A percentile compares a stretch with the other conserved stretches of the same genome.
phyloP scores from a whole-genome alignment of 495 filamentous ascomycete genomes.

The Jackrogersella minutella region DNA sequence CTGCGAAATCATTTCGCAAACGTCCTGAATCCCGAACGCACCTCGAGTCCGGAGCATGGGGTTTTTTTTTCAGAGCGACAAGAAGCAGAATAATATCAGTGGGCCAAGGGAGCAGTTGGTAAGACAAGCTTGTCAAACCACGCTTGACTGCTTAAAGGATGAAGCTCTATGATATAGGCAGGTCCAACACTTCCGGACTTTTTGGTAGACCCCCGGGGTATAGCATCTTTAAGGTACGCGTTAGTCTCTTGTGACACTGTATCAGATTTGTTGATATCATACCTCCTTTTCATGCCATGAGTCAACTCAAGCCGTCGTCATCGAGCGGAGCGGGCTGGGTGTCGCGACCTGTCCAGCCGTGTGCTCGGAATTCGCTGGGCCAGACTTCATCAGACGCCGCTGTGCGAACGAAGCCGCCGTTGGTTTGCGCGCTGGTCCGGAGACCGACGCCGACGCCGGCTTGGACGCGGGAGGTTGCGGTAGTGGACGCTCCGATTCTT shows the following conservation, averaged over 20 bases:
- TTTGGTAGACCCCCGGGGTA: constrained; percentile 32
- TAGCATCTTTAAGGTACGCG: constrained; percentile 25
- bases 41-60: background rate
- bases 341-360: constrained; percentile 53
- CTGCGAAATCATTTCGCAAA: constrained; percentile 19
- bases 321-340: constrained; percentile 67
- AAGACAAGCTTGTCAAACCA: constrained; percentile 1
- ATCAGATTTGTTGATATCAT: constrained; percentile 1
- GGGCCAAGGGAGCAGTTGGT: constrained; percentile 18
- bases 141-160: constrained; percentile 26
- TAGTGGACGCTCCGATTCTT: constrained; percentile 47
- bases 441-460: constrained; percentile 48
- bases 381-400: constrained; percentile 46
- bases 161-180: constrained; percentile 37
- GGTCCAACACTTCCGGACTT: constrained; percentile 24
- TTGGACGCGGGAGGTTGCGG: constrained; percentile 50
- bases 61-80: constrained; percentile 1
- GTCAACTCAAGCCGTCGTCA: constrained; percentile 65
- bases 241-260: constrained; percentile 29
- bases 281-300: constrained; percentile 40
- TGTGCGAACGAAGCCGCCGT: constrained; percentile 43
- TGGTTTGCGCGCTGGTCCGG: constrained; percentile 50
- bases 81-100: constrained; percentile 32
- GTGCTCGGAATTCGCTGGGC: constrained; percentile 50
- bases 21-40: constrained; percentile 5